Evolutionary conservation across 139 green algal genomes (phyloP).

Genomic region (Raphidocelis subcapitata): DNA sequence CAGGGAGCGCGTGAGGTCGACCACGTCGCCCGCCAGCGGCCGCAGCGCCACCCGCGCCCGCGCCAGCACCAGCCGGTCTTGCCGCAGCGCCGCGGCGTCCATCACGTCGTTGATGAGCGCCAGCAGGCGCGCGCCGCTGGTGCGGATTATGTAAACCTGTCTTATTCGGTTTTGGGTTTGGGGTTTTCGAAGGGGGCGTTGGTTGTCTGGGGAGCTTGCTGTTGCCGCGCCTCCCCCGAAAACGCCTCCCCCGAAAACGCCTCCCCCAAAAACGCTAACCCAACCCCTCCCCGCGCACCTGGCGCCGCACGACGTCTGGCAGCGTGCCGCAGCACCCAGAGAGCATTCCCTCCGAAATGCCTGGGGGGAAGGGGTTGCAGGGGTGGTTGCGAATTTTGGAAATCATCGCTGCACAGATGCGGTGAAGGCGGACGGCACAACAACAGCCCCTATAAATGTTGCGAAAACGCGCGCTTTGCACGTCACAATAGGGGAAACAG

Average conservation of each 20-base stretch:
- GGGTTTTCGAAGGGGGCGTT: too few species aligned
- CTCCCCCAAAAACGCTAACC: too few species aligned
- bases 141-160: constrained; percentile 52
- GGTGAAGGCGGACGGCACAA: too few species aligned
- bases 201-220: too few species aligned
- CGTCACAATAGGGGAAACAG: too few species aligned
- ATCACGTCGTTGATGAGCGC: constrained; percentile 57
- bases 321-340: constrained; percentile 44
- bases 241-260: too few species aligned
- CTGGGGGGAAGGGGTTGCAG: constrained; percentile 9
- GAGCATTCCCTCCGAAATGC: constrained; percentile 50
- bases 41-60: constrained; percentile 42
- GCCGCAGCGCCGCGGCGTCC: constrained; percentile 44
- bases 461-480: too few species aligned
- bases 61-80: constrained; percentile 53
- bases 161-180: background rate
- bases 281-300: background rate
- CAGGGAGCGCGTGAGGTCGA: constrained; percentile 43
- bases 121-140: constrained; percentile 43
- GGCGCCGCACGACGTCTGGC: constrained; percentile 31
- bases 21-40: constrained; percentile 44
- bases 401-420: background rate
- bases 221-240: too few species aligned
- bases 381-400: background rate
- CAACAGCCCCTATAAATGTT: too few species aligned